phyloP scores from a whole-genome alignment of 805 yeast species.

The Yamadazyma tumulicola region DNA sequence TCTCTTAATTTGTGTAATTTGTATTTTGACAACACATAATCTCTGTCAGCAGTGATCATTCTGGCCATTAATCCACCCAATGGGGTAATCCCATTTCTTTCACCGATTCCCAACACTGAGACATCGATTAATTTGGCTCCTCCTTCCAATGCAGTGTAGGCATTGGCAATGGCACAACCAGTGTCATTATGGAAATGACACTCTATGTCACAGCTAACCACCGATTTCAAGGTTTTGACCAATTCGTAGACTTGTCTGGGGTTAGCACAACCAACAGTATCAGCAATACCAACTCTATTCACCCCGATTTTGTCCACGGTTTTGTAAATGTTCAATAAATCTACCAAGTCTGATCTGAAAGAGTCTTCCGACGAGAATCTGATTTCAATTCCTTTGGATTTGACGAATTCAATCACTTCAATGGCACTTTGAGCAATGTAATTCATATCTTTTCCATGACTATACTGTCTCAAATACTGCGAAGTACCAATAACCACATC shows the following conservation, averaged over 20 bases:
- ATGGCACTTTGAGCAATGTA: slow-evolving; percentile 94
- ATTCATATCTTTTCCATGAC: slow-evolving; percentile 98
- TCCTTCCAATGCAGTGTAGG: slow-evolving; percentile 96
- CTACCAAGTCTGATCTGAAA: slow-evolving; percentile 94
- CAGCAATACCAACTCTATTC: slow-evolving; percentile 98
- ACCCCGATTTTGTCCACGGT: slow-evolving; percentile 97
- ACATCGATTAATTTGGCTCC: slow-evolving; percentile 96
- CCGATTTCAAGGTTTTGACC: slow-evolving; percentile 87
- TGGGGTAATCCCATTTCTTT: slow-evolving; percentile 97
- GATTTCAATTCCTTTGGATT: slow-evolving; percentile 94
- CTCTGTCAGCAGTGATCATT: slow-evolving; percentile 98
- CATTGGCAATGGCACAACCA: slow-evolving; percentile 98
- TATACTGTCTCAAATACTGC: slow-evolving; percentile 86
- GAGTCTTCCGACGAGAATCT: slow-evolving; percentile 97
- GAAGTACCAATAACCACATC: slow-evolving; percentile 98
- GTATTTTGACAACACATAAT: slow-evolving; percentile 89
- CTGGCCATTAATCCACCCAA: slow-evolving; percentile 98
- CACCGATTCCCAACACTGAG: slow-evolving; percentile 96
- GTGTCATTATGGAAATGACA: slow-evolving; percentile 99
- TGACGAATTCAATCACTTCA: slow-evolving; percentile 96
- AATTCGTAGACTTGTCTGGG: slow-evolving; percentile 98
- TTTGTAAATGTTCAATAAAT: slow-evolving; percentile 88
- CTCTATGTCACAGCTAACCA: slow-evolving; percentile 95
- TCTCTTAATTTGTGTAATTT: slow-evolving; percentile 95
- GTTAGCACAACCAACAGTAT: slow-evolving; percentile 98